Base-by-base conservation (phyloP, 768 basidiomycete species). In the Hydnomerulius pinastri region DNA sequence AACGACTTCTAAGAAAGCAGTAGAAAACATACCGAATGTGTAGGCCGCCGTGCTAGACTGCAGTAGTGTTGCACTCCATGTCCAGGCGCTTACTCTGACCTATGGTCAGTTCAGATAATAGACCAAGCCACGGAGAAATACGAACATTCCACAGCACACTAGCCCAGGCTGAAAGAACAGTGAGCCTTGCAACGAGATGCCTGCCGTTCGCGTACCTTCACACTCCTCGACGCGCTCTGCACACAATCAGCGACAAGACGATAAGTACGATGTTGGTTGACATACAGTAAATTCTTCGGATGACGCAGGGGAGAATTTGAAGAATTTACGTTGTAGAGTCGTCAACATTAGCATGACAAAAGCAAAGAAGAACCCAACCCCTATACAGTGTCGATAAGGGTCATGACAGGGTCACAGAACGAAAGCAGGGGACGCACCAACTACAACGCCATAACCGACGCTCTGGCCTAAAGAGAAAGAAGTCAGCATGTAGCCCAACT, bases 61-160 rank as follows among this genome's bases (percentile, higher is more conserved):
- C n/a, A 81, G 68, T 12, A 81, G 69, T 0, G 79, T 81, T 1
- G 79, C 79, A 43, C 78, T 79, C 79, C 78, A 80, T 11, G 79
- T 81, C 79, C 77, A 79, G 0, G 79, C 79, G 47, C 77, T 77
- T 7, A 79, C 77, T 45, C 75, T 76, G 41, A 3, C 10, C 17
- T 21, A 2, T 3, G 38, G 35, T 40, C 43, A 40, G 18, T 8
- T 27, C n/a, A 29, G 18, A 38, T 21, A 24, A 40, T 29, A 46
- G 33, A 21, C 13, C 39, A 35, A 27, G 37, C 20, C 25, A 28
- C 39, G 24, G 13, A 45, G 33, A 35, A 37, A 11, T 25, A 56
- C 71, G 29, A 29, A 75, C 74, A 79, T 78, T 27, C 77, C 77
- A 53, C 78, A 78, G 49, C 76, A 78, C 4, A 79, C 71, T 2